These are phyloP conservation scores for Malassezia sympodialis DNA, from an alignment of 1,284 basidiomycete genomes.

Conservation along the genomic window DNA sequence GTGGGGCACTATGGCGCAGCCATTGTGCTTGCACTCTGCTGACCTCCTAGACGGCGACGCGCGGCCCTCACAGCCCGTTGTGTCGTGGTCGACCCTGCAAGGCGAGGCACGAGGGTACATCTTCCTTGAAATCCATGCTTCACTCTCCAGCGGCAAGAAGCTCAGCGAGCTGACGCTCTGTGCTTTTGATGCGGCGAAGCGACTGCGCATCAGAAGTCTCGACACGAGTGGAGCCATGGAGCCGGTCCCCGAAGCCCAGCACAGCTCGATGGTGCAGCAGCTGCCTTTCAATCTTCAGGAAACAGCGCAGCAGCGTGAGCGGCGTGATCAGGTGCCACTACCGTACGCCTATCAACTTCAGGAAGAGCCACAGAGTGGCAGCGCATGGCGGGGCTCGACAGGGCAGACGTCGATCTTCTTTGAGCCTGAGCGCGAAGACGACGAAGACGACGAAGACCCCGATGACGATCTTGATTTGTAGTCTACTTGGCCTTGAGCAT, in stretches of 20 bases:
- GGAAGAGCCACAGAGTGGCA: not conserved
- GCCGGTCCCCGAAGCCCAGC: slow-evolving; percentile 3
- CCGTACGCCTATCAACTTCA: slow-evolving; percentile 35
- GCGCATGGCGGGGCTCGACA: slow-evolving; percentile 21
- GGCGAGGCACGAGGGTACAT: not conserved
- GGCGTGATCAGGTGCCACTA: slow-evolving; percentile 30
- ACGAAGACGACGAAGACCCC: slow-evolving; percentile 44
- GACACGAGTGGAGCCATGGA: not conserved
- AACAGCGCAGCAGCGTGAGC: slow-evolving; percentile 23
- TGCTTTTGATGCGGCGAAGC: not conserved
- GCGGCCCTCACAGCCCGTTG: not conserved
- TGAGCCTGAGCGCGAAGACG: slow-evolving; percentile 39
- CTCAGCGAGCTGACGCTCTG: slow-evolving; percentile 3
- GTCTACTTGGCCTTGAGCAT: slow-evolving; percentile 10
- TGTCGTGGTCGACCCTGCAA: not conserved
- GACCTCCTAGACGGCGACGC: not conserved
- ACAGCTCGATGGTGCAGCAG: slow-evolving; percentile 20
- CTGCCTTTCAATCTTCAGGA: slow-evolving; percentile 36
- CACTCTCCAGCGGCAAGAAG: slow-evolving; percentile 1
- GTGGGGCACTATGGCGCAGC: slow-evolving; percentile 20
- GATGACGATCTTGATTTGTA: slow-evolving; percentile 41
- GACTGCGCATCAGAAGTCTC: slow-evolving; percentile 5
- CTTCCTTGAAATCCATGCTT: slow-evolving; percentile 7
- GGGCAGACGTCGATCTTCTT: slow-evolving; percentile 39
- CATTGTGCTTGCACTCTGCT: not conserved